Base-by-base conservation (phyloP, 768 basidiomycete species). In the Leucocoprinus birnbaumii region DNA sequence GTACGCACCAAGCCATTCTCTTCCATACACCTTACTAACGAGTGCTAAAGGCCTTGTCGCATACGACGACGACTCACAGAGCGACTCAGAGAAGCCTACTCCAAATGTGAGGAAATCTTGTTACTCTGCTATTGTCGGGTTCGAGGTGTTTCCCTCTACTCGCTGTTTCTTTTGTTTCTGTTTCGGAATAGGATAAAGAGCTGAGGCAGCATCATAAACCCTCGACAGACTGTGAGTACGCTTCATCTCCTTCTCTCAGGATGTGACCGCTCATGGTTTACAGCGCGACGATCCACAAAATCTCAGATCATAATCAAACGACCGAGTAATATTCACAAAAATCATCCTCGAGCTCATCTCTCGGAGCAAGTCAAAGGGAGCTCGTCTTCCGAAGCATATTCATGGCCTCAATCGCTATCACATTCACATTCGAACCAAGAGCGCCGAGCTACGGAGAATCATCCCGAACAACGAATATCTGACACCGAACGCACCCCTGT, bases 41-140 rank as follows among this genome's bases (percentile, higher is more conserved):
- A 57, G 26, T 10, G 14, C 16, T 13, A 37, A 38, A 86, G 85
- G 83, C 18, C 79, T 87, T 34, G 80, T 81, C 24, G 80, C 80
- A 27, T 87, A 87, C 62, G 82, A 76, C 60, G 84, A 82, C 51
- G 85, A 85, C 59, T 81, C 80, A n/a, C 77, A 75, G 19, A 84
- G 80, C 57, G 85, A 84, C 57, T 68, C 73, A 19, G 85, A 83
- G 55, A 73, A 70, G 16, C 70, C 68, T 50, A 66, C 70, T n/a
- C 62, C 72, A 62, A 74, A 85, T 86, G 86, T 87, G 81, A 87
- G 38, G 86, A 81, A 31, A 5, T 74, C 68, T 71, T 72, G 76
- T 69, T 62, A 66, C 66, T 70, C 63, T 61, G 56, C 61, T 59
- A 31, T 31, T 31, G 63, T 56, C 56, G 53, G 42, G 61, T 66